Conservation (phyloP, 495 filamentous ascomycete genomes). For the Apiosordaria backusii region DNA sequence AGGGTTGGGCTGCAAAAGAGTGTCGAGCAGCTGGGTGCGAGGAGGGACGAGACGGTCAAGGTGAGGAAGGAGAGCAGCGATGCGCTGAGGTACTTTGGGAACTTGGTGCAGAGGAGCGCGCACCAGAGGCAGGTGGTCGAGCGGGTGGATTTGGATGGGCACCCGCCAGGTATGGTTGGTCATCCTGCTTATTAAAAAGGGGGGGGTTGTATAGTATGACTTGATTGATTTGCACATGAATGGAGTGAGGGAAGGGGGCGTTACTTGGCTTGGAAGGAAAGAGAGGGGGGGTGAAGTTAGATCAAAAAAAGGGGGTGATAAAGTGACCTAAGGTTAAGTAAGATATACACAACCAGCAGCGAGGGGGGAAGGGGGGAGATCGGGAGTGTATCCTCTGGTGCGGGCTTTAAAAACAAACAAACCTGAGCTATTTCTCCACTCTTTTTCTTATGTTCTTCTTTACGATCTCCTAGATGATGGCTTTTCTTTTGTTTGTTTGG, state of each 20-base stretch:
- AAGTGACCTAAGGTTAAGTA: neutral
- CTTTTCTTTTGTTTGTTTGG: neutral
- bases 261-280: neutral
- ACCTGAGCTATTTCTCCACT: neutral
- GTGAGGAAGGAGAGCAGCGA: constrained; percentile 68
- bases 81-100: constrained; percentile 81
- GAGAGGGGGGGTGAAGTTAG: neutral
- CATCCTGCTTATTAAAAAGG: neutral
- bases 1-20: constrained; percentile 73
- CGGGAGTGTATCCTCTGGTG: neutral
- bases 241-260: neutral
- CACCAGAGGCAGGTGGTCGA: constrained; percentile 71
- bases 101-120: constrained; percentile 71
- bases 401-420: no score
- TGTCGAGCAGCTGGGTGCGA: constrained; percentile 73
- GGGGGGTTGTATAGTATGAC: constrained; percentile 1
- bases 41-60: constrained; percentile 75
- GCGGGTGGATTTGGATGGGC: constrained; percentile 74
- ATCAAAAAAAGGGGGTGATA: neutral
- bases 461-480: neutral
- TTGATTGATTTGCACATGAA: neutral
- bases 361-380: neutral
- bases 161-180: constrained; percentile 41
- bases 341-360: neutral
- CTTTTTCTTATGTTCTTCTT: neutral